phyloP scores from a whole-genome alignment of 2,329 filamentous ascomycete genomes.

The Epichloe typhina region DNA sequence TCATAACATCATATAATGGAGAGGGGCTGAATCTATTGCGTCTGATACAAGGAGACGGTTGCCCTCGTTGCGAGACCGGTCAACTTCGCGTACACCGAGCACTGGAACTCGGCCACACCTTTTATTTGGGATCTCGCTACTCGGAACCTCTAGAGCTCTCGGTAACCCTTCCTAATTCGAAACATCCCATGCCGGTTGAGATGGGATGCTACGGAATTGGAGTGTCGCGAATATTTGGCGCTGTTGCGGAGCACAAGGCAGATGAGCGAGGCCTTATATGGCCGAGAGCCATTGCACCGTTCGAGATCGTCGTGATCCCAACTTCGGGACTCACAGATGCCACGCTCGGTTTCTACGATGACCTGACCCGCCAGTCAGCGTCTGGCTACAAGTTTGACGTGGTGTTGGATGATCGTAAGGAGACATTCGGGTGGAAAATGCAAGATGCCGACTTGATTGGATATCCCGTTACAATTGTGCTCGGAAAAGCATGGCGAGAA shows the following conservation, averaged over 20 bases:
- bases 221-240: slow-evolving; percentile 78
- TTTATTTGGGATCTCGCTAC: slow-evolving; percentile 84
- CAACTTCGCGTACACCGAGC: slow-evolving; percentile 54
- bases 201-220: slow-evolving; percentile 98
- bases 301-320: slow-evolving; percentile 56
- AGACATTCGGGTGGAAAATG: slow-evolving; percentile 70
- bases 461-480: slow-evolving; percentile 69
- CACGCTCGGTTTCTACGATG: slow-evolving; percentile 50
- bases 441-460: slow-evolving; percentile 81
- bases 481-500: slow-evolving; percentile 58
- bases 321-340: slow-evolving; percentile 31
- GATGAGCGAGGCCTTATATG: slow-evolving; percentile 71
- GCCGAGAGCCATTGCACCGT: slow-evolving; percentile 79
- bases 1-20: slow-evolving; percentile 13
- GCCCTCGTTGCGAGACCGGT: slow-evolving; percentile 54
- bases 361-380: slow-evolving; percentile 23
- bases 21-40: slow-evolving; percentile 47
- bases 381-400: slow-evolving; percentile 37
- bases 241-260: slow-evolving; percentile 63
- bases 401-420: slow-evolving; percentile 60
- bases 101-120: slow-evolving; percentile 89
- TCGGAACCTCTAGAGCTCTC: slow-evolving; percentile 57
- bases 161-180: slow-evolving; percentile 30
- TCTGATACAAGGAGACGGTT: slow-evolving; percentile 54
- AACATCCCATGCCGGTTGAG: slow-evolving; percentile 44